A percentile compares a stretch with the other conserved stretches of the same genome.
phyloP scores from a whole-genome alignment of 768 basidiomycete genomes.

The Mycena pura region DNA sequence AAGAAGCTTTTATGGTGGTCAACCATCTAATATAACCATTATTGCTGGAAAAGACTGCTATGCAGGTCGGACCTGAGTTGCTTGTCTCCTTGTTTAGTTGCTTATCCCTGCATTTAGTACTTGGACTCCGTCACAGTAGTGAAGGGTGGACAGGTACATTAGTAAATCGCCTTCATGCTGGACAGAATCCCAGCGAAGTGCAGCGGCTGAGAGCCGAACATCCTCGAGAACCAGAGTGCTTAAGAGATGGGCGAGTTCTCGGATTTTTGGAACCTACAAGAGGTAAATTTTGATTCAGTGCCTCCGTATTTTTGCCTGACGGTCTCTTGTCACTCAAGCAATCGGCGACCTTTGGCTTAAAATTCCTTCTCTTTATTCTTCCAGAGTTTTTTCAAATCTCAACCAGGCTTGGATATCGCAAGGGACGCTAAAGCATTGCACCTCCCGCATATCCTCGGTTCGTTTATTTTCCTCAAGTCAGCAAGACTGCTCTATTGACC shows the following conservation, averaged over 20 bases:
- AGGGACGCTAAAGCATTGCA: conserved; percentile 39
- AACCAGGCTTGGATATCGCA: conserved; percentile 40
- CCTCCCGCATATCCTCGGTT: conserved; percentile 40
- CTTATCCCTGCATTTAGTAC: conserved; percentile 35
- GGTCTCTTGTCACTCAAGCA: conserved; percentile 41
- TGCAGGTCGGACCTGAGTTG: conserved; percentile 44
- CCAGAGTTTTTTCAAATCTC: conserved; percentile 44
- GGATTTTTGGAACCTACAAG: conserved; percentile 65
- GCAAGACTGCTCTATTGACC: not conserved
- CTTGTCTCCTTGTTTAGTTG: not conserved
- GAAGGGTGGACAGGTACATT: conserved; percentile 50
- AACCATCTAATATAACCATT: not conserved
- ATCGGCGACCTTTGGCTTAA: conserved; percentile 55
- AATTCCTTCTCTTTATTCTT: conserved; percentile 49
- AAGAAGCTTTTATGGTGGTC: not conserved
- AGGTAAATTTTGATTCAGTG: conserved; percentile 46
- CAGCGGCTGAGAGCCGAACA: conserved; percentile 56
- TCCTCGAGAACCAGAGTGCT: conserved; percentile 53
- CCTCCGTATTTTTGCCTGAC: too few species aligned
- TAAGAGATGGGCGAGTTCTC: conserved; percentile 53
- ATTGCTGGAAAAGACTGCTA: conserved; percentile 45
- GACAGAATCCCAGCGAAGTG: conserved; percentile 47
- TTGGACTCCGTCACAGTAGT: conserved; percentile 40
- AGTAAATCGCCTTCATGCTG: conserved; percentile 53
- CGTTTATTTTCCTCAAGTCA: not conserved